These are phyloP conservation scores for Hymenoscyphus occultus DNA, from an alignment of 2,329 filamentous ascomycete genomes.

Conservation along the genomic window DNA sequence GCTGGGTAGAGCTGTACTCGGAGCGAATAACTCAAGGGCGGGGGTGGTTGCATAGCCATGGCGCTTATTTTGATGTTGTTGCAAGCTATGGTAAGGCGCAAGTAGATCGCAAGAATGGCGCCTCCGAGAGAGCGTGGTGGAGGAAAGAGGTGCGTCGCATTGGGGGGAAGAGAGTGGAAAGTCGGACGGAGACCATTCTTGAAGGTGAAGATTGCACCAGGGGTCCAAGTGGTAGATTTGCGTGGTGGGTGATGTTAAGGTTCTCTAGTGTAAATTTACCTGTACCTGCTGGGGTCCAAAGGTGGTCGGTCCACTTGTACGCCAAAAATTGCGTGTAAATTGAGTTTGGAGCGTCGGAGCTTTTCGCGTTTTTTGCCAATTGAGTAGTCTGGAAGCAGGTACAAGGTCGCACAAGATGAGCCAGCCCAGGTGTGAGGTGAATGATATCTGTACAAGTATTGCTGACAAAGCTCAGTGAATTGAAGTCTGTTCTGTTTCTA, in stretches of 20 bases:
- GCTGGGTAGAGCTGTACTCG: slow-evolving; percentile 34
- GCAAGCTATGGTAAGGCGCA: slow-evolving; percentile 14
- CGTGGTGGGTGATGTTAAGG: background rate
- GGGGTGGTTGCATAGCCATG: slow-evolving; percentile 29
- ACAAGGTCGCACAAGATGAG: too few relatives aligned
- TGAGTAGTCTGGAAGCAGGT: too few relatives aligned
- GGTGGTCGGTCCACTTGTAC: background rate
- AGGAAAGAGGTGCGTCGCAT: slow-evolving; percentile 16
- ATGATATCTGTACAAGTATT: too few relatives aligned
- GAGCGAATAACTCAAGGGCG: slow-evolving; percentile 32
- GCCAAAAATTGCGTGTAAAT: background rate
- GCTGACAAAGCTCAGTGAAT: too few relatives aligned
- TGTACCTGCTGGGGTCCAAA: background rate
- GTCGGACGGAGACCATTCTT: background rate
- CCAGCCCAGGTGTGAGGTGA: too few relatives aligned
- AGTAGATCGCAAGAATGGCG: slow-evolving; percentile 14
- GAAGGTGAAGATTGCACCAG: too few relatives aligned
- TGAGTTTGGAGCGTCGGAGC: background rate
- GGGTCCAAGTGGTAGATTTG: too few relatives aligned
- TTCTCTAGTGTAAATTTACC: background rate
- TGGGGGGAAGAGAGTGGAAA: slow-evolving; percentile 6
- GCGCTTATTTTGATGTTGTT: background rate
- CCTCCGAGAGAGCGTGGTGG: slow-evolving; percentile 1
- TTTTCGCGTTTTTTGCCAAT: background rate
- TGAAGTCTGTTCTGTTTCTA: too few relatives aligned